Evolutionary conservation across 2,329 filamentous ascomycete species (phyloP).

Genomic region (Knufia fluminis): DNA sequence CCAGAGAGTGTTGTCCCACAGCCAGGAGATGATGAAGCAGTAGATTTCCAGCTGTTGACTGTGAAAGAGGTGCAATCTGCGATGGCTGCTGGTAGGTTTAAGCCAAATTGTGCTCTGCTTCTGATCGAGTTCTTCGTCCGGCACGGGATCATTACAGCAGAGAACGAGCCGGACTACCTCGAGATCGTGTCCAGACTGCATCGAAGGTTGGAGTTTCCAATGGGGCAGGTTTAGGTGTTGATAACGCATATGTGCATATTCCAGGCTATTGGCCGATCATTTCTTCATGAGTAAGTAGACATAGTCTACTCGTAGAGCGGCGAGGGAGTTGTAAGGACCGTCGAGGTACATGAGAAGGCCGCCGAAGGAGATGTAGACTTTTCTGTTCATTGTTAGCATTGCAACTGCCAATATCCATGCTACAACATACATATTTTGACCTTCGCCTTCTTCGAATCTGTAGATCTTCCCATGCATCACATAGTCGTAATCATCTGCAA

Average conservation of each 20-base stretch:
- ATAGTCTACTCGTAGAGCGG: conserved; percentile 81
- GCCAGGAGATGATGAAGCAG: conserved; percentile 83
- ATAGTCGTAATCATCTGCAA: conserved; percentile 46
- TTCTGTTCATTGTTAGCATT: conserved; percentile 48
- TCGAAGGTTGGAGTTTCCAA: conserved; percentile 71
- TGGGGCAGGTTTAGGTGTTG: conserved; percentile 33
- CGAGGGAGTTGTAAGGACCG: conserved; percentile 92
- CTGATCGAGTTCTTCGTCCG: conserved; percentile 84
- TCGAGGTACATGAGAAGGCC: conserved; percentile 83
- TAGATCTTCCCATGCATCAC: conserved; percentile 46
- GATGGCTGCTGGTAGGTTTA: conserved; percentile 67
- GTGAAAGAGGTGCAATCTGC: conserved; percentile 66
- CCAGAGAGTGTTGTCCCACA: conserved; percentile 57
- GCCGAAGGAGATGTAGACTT: conserved; percentile 89
- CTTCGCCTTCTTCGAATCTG: conserved; percentile 49
- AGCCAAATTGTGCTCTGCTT: conserved; percentile 82
- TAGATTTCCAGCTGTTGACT: conserved; percentile 67
- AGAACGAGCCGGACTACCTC: conserved; percentile 69
- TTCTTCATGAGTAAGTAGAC: conserved; percentile 93
- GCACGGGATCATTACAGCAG: conserved; percentile 67
- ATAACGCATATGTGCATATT: background rate
- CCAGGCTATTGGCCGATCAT: conserved; percentile 33
- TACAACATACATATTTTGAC: conserved; percentile 69
- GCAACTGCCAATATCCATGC: background rate
- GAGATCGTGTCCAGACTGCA: conserved; percentile 69